Percentiles rank a stretch among this genome's conserved stretches.
Conservation (phyloP, 306 rosid genomes). For the Quercus engelmannii region DNA sequence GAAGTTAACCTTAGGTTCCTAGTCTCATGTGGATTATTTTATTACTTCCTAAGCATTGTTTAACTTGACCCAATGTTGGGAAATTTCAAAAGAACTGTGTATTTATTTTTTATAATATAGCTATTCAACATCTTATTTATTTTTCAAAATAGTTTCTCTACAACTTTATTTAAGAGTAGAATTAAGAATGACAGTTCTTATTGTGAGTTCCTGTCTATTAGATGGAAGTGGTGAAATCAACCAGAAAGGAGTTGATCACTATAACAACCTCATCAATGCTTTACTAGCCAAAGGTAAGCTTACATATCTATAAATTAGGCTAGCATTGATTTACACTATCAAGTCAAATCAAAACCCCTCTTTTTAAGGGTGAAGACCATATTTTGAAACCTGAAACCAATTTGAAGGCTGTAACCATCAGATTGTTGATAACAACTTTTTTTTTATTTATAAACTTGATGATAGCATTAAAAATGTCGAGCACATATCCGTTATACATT, state of each 20-base stretch:
- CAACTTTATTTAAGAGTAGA: neutral
- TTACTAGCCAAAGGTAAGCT: conserved; percentile 66
- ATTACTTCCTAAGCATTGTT: neutral
- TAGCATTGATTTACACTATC: too few species aligned
- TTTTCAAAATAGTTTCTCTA: neutral
- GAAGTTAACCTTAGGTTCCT: neutral
- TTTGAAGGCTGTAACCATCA: neutral
- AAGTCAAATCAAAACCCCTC: neutral
- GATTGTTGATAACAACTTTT: neutral
- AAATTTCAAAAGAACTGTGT: neutral
- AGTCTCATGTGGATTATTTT: neutral
- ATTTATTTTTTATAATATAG: neutral
- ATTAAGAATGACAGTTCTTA: neutral
- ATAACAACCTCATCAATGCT: conserved; percentile 79
- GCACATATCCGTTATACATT: neutral
- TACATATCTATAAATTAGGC: neutral
- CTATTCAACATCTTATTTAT: neutral
- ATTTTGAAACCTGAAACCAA: neutral
- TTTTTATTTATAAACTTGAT: neutral
- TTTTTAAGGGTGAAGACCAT: neutral
- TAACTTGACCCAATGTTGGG: neutral
- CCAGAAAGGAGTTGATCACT: conserved; percentile 77
- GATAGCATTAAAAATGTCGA: neutral
- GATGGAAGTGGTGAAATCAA: conserved; percentile 79
- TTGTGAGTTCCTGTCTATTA: conserved; percentile 11